Evolutionary conservation across 306 rosid genomes (phyloP), one percentile per base, ranked within the genome.

Genomic region (Quercus aquifolioides): DNA sequence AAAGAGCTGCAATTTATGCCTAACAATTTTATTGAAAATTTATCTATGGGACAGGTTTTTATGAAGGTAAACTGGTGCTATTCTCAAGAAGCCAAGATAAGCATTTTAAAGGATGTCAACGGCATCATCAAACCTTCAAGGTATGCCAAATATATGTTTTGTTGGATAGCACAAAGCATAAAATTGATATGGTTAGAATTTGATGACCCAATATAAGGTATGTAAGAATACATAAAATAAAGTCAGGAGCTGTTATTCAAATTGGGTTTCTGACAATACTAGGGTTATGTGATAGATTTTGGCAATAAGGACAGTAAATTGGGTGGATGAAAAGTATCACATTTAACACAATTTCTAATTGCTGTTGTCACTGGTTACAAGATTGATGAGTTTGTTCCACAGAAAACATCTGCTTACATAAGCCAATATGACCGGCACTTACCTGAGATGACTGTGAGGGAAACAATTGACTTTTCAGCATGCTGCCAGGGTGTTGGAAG

Each of bases 41-140:
- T 56, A 70, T 85, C 46, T 33, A 26, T 67, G 74, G 65, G 75
- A 57, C 86, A 88, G 91, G 88, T 78, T 64, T 58, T 85, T 78
- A 18, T 33, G 85, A 88, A 85, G 81, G 83, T 73, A 43, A 60
- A 81, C 17, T 69, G 79, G 3, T 85, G 91, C 52, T 76, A 21
- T 70, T 62, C 91, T 55, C 86, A 81, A 83, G 87, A 75, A 69
- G 70, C 89, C 69, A 82, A 75, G 35, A 56, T 78, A 69, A 64
- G 77, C 81, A 85, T 85, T 81, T 84, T 88, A 74, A 83, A 81
- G 46, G 86, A 88, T 88, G 91, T 85, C 30, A 88, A 84, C 51
- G 89, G 91, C 75, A 43, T 88, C 84, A 83, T 88, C 71, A 88
- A 88, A 69, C 89, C 87, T 62, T 78, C 89, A 62, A 88, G 89